phyloP scores from a whole-genome alignment of 768 basidiomycete species.

The Trametes villosa region DNA sequence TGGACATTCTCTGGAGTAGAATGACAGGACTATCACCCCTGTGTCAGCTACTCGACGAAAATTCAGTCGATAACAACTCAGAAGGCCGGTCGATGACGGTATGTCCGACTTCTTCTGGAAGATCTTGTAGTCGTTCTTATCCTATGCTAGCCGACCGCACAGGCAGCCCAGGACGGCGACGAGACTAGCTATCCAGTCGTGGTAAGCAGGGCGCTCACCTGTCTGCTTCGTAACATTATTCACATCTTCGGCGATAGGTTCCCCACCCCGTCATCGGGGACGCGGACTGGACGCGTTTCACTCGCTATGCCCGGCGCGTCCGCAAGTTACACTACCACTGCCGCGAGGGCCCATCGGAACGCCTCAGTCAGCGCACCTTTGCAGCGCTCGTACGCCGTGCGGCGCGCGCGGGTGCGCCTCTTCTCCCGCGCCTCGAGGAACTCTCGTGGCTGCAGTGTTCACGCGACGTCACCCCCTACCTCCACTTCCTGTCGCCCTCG shows the following conservation, averaged over 20 bases:
- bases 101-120: background rate
- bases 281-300: slow-evolving; percentile 8
- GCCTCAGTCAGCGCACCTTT: slow-evolving; percentile 4
- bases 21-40: slow-evolving; percentile 7
- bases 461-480: slow-evolving; percentile 1
- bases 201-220: too few species aligned
- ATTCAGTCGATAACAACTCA: background rate
- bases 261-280: background rate
- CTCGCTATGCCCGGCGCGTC: slow-evolving; percentile 15
- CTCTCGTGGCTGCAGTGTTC: slow-evolving; percentile 20
- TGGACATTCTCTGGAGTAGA: slow-evolving; percentile 17
- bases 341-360: slow-evolving; percentile 2
- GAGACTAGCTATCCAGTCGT: too few species aligned
- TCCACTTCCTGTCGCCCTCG: slow-evolving; percentile 13
- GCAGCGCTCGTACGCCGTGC: slow-evolving; percentile 6
- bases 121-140: background rate
- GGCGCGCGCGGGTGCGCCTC: background rate
- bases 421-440: slow-evolving; percentile 18
- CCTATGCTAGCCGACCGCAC: too few species aligned
- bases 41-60: background rate
- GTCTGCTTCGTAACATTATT: too few species aligned
- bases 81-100: background rate
- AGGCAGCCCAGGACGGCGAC: too few species aligned
- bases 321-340: slow-evolving; percentile 16
- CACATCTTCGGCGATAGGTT: too few species aligned